Evolutionary conservation across 2,329 filamentous ascomycete genomes (phyloP).

Genomic region (Colletotrichum sp.): DNA sequence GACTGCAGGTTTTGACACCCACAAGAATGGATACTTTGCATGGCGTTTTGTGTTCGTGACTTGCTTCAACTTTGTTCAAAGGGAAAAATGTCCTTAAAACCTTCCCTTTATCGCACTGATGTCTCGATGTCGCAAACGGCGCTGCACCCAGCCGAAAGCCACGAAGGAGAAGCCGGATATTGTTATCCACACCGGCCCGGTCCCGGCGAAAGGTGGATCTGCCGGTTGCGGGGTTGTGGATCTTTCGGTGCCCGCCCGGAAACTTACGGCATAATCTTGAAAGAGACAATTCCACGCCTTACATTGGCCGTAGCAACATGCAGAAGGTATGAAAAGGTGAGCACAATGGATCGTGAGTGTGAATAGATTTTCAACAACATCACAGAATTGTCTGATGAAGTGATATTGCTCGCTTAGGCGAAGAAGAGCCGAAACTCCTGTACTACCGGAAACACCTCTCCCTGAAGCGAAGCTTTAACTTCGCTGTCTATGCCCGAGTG

Average conservation of each 20-base stretch:
- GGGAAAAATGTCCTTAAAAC: background rate
- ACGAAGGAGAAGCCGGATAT: background rate
- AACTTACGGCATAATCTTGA: background rate
- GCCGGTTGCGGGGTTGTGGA: background rate
- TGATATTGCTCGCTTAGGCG: rapidly evolving
- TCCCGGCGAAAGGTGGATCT: background rate
- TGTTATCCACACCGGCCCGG: background rate
- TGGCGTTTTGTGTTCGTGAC: background rate
- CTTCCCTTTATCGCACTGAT: background rate
- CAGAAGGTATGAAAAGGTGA: rapidly evolving
- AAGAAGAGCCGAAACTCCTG: background rate
- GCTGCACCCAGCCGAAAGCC: background rate
- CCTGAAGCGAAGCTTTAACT: background rate
- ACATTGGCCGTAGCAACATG: background rate
- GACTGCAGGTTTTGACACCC: background rate
- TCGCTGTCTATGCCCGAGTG: slow-evolving; percentile 34
- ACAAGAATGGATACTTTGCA: background rate
- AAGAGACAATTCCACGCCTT: rapidly evolving
- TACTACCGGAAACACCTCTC: rapidly evolving
- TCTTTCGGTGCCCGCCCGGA: background rate
- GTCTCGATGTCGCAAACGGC: background rate
- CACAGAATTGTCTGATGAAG: background rate
- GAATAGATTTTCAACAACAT: background rate
- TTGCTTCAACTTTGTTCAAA: background rate
- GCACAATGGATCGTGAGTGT: background rate